Evolutionary conservation across 1,284 basidiomycete species (phyloP), one percentile per base, ranked within the genome.

Genomic region (Fomitopsis betulina): DNA sequence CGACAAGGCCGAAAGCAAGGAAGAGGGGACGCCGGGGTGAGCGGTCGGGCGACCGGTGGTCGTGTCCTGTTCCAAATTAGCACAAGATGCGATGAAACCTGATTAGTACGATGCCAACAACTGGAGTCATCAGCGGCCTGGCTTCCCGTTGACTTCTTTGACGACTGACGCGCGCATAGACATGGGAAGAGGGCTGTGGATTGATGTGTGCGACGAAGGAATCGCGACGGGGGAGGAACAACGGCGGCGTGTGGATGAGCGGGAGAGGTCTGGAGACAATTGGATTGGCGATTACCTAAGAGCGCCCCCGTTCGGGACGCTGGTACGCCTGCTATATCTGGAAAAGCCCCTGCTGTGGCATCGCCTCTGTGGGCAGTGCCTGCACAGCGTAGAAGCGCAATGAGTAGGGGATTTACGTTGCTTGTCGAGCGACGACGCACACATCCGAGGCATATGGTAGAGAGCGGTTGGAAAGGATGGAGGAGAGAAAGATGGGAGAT

Each of bases 261-360:
- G n/a, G 49, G 49, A 17, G n/a, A 6, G 19, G 23, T 5, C 49
- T 9, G 25, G 35, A 35, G 49, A 51, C 32, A 51, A 51, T 33
- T 51, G 5, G n/a, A 32, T 51, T 51, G 32, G 49, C 49, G 49
- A 33, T 51, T 51, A 51, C 49, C 30, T 51, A 51, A 51, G 49
- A 37, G 49, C 49, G 49, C 49, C 32, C 32, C 21, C 35, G 8
- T 5, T 47, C 39, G 39, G 25, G 42, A 25, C 42, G 42, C 27
- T 30, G 27, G 27, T 8, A 5, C 5, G 27, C 27, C 42, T 23
- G 30, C 49, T 51, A 51, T 37, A 51, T 51, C n/a, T 9, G 49
- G 49, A 33, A 51, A 51, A 5, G 19, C 9, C 47, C 32, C 49
- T 37, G n/a, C 30, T 51, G 33, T 51, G 49, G 49, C 49, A 51